These are phyloP conservation scores for Leccinellum albellum DNA, from an alignment of 768 basidiomycete genomes.

Conservation along the genomic window DNA sequence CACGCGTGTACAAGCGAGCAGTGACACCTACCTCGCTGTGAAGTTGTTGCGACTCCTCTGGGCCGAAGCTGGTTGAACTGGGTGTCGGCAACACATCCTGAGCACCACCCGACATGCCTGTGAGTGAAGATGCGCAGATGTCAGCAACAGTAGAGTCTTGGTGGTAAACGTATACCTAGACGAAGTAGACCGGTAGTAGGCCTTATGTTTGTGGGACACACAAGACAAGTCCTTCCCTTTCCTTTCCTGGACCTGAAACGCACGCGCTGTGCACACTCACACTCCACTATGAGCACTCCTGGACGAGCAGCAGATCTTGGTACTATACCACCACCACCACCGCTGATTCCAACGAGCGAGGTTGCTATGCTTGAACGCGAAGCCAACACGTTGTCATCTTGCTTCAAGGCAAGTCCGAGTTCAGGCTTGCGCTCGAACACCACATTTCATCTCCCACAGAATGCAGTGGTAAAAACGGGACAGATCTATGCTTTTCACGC, in stretches of 20 bases:
- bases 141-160: neutral
- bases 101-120: constrained; percentile 21
- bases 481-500: constrained; percentile 69
- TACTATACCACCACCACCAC: constrained; percentile 52
- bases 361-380: constrained; percentile 59
- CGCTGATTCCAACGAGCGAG: constrained; percentile 34
- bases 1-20: neutral
- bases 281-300: constrained; percentile 20
- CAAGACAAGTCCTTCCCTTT: constrained; percentile 2
- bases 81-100: constrained; percentile 16
- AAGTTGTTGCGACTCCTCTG: constrained; percentile 6
- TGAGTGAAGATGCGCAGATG: neutral
- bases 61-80: constrained; percentile 14
- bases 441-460: constrained; percentile 32
- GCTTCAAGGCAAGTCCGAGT: constrained; percentile 48
- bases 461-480: constrained; percentile 65
- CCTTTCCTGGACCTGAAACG: constrained; percentile 22
- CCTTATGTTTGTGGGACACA: neutral
- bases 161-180: constrained; percentile 1
- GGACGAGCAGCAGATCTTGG: constrained; percentile 28
- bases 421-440: neutral
- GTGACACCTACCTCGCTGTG: constrained; percentile 14
- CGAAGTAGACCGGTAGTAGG: neutral
- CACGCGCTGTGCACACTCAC: constrained; percentile 41
- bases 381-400: constrained; percentile 50